Evolutionary conservation across 1,284 basidiomycete genomes (phyloP), one percentile per base, ranked within the genome.

Genomic region (Wallemia ichthyophaga): DNA sequence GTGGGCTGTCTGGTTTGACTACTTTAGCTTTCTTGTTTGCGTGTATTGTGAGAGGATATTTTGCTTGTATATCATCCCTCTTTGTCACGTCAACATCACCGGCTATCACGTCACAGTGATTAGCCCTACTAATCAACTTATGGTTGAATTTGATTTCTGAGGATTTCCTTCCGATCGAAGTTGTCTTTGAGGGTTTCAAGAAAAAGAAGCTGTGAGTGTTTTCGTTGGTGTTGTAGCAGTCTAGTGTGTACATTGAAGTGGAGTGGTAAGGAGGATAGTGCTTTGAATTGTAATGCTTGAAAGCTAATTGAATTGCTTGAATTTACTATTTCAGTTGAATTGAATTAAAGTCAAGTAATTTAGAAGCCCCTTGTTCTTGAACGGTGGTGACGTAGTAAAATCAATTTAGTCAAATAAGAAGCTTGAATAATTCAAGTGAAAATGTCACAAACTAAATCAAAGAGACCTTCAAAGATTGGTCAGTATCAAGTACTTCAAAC

Each of bases 401-500:
- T n/a, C n/a, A n/a, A n/a, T n/a, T n/a, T n/a, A n/a, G n/a, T n/a
- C n/a, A n/a, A n/a, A n/a, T n/a, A n/a, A n/a, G n/a, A n/a, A n/a
- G n/a, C n/a, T n/a, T n/a, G n/a, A n/a, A n/a, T n/a, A 48, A 21
- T 21, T 11, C 37, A 48, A 48, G 13, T 15, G n/a, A 48, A 48
- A 48, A 48, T 48, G 37, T 11, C 37, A 15, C 9, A 48, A 21
- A 31, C 17, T 7, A 48, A 48, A 48, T 21, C 37, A 17, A 48
- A 48, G 24, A 59, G 66, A 27, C 68, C 69, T 59, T 66, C 68
- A 19, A 64, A 67, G 59, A 66, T 72, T 37, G 70, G 70, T 25
- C 69, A 70, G 64, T 73, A 74, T 60, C 69, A 72, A 62, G 67
- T 74, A 54, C 70, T 71, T 59, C 69, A 73, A 59, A 76, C 75